Conservation (phyloP, 2,329 filamentous ascomycete genomes). For the Alternaria sp. region DNA sequence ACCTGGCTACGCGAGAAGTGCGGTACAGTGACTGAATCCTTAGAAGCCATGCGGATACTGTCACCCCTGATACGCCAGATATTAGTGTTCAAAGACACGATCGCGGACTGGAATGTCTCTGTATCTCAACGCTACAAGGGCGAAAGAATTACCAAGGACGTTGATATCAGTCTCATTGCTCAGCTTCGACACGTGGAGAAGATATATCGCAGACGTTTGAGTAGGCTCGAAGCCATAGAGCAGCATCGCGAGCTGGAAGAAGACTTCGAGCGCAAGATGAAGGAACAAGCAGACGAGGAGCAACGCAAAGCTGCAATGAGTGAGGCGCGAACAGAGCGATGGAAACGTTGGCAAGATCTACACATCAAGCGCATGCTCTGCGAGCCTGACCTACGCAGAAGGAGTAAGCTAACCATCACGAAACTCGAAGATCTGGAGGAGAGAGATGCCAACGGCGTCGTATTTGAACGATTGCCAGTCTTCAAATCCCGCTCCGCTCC, state of each 20-base stretch:
- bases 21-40: constrained; percentile 16
- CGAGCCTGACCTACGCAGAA: constrained; percentile 31
- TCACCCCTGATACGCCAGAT: constrained; percentile 27
- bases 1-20: constrained; percentile 21
- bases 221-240: constrained; percentile 20
- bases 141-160: constrained; percentile 36
- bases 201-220: constrained; percentile 9
- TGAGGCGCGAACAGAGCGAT: constrained; percentile 13
- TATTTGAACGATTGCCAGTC: constrained; percentile 51
- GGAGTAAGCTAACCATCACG: constrained; percentile 21
- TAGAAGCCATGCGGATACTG: constrained; percentile 32
- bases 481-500: constrained; percentile 49
- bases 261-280: constrained; percentile 14
- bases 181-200: constrained; percentile 34
- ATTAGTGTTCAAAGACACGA: constrained; percentile 35
- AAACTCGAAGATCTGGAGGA: constrained; percentile 34
- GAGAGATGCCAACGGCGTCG: constrained; percentile 52
- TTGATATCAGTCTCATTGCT: constrained; percentile 35
- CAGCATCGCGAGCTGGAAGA: constrained; percentile 9
- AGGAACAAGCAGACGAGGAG: constrained; percentile 19
- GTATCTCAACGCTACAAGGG: constrained; percentile 25
- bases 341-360: constrained; percentile 42
- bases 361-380: constrained; percentile 39
- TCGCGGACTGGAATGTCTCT: constrained; percentile 35
- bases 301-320: constrained; percentile 6